These are phyloP conservation scores for Elsinoe arachidis DNA, from an alignment of 2,329 filamentous ascomycete genomes.

Conservation along the genomic window DNA sequence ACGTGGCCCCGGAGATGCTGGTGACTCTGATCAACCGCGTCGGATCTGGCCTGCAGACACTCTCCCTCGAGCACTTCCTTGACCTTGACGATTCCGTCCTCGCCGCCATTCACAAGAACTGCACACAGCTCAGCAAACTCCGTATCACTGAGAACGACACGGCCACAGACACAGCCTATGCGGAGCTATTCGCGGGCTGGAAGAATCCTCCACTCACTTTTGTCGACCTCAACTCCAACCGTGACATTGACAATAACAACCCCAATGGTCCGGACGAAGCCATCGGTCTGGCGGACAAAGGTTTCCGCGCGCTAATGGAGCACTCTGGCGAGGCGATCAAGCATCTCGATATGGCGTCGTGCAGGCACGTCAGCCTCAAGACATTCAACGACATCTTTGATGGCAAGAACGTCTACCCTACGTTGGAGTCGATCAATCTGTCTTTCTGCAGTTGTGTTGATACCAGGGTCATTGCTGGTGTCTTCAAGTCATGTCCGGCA, in stretches of 20 bases:
- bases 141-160: conserved; percentile 69
- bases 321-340: conserved; percentile 64
- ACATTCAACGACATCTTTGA: conserved; percentile 70
- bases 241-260: conserved; percentile 62
- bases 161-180: conserved; percentile 68
- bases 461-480: conserved; percentile 45
- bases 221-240: conserved; percentile 68
- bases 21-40: conserved; percentile 52
- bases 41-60: conserved; percentile 60
- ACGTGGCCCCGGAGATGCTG: conserved; percentile 50
- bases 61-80: conserved; percentile 65
- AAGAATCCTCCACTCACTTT: conserved; percentile 60
- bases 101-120: conserved; percentile 60
- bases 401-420: conserved; percentile 53
- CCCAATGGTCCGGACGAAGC: conserved; percentile 54
- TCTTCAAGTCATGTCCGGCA: conserved; percentile 40
- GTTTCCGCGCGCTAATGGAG: conserved; percentile 72
- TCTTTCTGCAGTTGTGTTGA: conserved; percentile 49
- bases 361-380: conserved; percentile 65
- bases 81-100: conserved; percentile 62
- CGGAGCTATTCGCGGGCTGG: conserved; percentile 66
- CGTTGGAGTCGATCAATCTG: conserved; percentile 58
- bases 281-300: conserved; percentile 65
- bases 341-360: conserved; percentile 69
- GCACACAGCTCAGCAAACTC: conserved; percentile 62